Percentiles rank a stretch among this genome's conserved stretches.
Conservation (phyloP, 371 early-diverging fungal species). For the Blakeslea trispora region DNA sequence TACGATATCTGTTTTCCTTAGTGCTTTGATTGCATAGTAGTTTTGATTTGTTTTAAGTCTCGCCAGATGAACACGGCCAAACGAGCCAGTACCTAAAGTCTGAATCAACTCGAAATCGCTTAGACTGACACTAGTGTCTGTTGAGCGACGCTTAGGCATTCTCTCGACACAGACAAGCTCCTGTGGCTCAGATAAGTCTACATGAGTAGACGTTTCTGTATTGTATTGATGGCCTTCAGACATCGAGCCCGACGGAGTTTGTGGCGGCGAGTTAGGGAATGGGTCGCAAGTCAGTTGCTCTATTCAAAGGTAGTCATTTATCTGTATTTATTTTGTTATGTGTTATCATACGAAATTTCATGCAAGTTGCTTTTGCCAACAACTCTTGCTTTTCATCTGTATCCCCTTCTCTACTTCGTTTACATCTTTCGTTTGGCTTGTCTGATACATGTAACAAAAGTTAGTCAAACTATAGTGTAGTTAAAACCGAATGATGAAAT, state of each 20-base stretch:
- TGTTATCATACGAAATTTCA: neutral
- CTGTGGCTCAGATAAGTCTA: constrained; percentile 14
- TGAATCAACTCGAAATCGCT: constrained; percentile 27
- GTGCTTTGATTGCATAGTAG: constrained; percentile 95
- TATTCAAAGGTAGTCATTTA: constrained; percentile 5
- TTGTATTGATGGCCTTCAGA: constrained; percentile 9
- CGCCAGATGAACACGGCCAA: constrained; percentile 65
- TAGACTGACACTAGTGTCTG: constrained; percentile 12
- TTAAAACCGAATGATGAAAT: too few species aligned
- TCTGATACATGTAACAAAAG: neutral
- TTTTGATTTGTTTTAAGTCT: constrained; percentile 46
- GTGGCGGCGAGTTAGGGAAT: constrained; percentile 30
- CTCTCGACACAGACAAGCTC: constrained; percentile 5
- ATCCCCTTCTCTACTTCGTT: neutral
- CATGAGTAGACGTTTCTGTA: constrained; percentile 18
- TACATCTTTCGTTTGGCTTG: neutral
- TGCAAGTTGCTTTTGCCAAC: neutral
- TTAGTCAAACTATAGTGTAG: neutral
- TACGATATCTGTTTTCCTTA: constrained; percentile 88
- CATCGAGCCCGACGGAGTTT: constrained; percentile 26
- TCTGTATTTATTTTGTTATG: neutral
- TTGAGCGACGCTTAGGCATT: constrained; percentile 17
- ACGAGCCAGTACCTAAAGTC: constrained; percentile 71
- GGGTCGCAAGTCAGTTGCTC: constrained; percentile 28
- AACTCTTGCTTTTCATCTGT: neutral